Base-by-base conservation (phyloP, 371 early-diverging fungal species). In the Choanephora cucurbitarum region DNA sequence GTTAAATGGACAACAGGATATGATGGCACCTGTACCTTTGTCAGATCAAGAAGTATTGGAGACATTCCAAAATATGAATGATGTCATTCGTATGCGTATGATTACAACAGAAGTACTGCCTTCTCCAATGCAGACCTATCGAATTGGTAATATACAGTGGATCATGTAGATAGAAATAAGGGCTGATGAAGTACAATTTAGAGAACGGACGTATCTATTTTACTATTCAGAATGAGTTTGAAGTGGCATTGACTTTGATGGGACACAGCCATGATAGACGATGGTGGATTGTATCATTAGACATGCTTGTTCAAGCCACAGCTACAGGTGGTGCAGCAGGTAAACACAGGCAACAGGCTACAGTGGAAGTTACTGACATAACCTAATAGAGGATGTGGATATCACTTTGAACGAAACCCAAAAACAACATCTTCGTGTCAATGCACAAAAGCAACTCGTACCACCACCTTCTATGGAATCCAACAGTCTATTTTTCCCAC, bases 181-280 rank as follows among this genome's bases (percentile, higher is more conserved):
- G 23, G 28, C 6, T 31, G 13, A 15, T 8, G 11, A 28, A 21
- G 37, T 14, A 40, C 41, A 5, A 23, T 18, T 11, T 71, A 58
- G 80, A 70, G 49, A 75, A 81, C 56, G 89, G 88, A 33, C 80
- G 87, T 13, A 83, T 83, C 34, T 78, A 72, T 28, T 90, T 91
- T 56, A 64, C 70, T 0, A 83, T 90, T 15, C 66, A 79, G n/a
- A 77, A 84, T 46, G 90, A 91, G 63, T 91, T 90, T 57, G 81
- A 87, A 55, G 82, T 84, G 47, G 73, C 58, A 2, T 64, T 85
- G 39, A 85, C 85, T 15, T 55, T 85, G n/a, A 73, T 77, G 53
- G 85, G 85, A 17, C 77, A 80, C 11, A 77, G 69, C 23, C 69
- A 75, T 52, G 72, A 66, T 58, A 69, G 61, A 49, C 64, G 73